These are phyloP conservation scores for Cardamine occulta DNA, from an alignment of 345 rosid species.

Conservation along the genomic window DNA sequence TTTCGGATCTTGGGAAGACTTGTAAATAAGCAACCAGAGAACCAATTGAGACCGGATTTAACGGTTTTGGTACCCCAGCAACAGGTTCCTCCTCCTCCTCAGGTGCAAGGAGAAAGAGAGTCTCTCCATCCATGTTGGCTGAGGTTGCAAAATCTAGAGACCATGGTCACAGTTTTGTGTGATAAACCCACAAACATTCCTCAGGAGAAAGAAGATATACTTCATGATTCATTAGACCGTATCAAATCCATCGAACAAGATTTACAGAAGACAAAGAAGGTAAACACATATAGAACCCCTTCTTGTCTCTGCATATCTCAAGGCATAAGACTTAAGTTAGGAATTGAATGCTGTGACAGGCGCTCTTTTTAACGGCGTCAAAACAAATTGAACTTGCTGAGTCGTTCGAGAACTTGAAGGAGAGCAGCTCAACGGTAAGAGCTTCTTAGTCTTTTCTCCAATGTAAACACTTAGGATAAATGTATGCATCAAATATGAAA, in stretches of 20 bases:
- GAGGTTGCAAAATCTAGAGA: conserved; percentile 81
- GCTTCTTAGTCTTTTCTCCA: conserved; percentile 6
- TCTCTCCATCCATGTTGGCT: conserved; percentile 75
- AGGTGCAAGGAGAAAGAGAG: conserved; percentile 51
- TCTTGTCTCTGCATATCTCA: neutral
- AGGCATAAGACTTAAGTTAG: neutral
- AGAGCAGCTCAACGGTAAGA: conserved; percentile 59
- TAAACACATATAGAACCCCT: conserved; percentile 27
- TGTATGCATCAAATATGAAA: conserved; percentile 9
- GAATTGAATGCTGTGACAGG: conserved; percentile 49
- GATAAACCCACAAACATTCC: conserved; percentile 74
- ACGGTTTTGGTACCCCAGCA: conserved; percentile 48
- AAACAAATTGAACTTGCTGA: conserved; percentile 92
- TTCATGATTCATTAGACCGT: conserved; percentile 78
- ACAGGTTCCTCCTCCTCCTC: conserved; percentile 42
- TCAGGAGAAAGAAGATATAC: conserved; percentile 86
- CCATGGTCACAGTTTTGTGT: conserved; percentile 64
- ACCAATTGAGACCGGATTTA: conserved; percentile 46
- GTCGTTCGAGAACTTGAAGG: conserved; percentile 71
- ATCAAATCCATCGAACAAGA: conserved; percentile 84
- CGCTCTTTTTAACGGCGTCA: conserved; percentile 83
- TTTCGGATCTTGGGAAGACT: conserved; percentile 51
- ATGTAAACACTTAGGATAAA: neutral
- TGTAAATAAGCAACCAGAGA: conserved; percentile 48
- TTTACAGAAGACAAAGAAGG: conserved; percentile 87